phyloP scores from a whole-genome alignment of 176 grass and related monocot species.

The Rhynchospora breviuscula region DNA sequence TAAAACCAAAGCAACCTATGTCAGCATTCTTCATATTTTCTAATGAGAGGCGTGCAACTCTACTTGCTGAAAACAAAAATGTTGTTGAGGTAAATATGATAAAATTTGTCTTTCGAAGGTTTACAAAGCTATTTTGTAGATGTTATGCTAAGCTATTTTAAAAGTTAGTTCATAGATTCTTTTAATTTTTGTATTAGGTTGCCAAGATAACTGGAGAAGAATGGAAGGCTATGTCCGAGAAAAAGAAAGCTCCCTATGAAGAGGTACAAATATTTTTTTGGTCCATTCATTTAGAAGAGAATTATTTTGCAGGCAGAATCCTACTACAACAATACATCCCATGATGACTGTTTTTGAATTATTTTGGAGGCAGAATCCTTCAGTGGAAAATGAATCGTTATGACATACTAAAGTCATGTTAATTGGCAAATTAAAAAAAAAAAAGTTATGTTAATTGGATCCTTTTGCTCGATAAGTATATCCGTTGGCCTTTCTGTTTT shows the following conservation, averaged over 20 bases:
- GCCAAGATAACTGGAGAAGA: conserved; percentile 76
- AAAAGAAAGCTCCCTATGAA: conserved; percentile 61
- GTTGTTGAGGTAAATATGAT: conserved; percentile 43
- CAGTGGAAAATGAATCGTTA: too few species aligned
- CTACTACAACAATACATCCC: too few species aligned
- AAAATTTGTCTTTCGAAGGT: not conserved
- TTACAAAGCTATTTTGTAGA: not conserved
- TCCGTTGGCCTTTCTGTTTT: not conserved
- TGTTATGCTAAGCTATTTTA: conserved; percentile 1
- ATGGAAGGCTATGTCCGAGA: conserved; percentile 70
- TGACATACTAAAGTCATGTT: too few species aligned
- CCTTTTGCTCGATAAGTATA: not conserved
- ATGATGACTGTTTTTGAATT: too few species aligned
- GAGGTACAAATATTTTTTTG: conserved; percentile 7
- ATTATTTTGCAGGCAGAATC: not conserved
- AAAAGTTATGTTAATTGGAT: too few species aligned
- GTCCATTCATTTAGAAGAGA: not conserved
- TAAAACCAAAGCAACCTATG: conserved; percentile 80
- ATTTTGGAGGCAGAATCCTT: too few species aligned
- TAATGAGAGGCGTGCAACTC: conserved; percentile 42
- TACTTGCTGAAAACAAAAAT: conserved; percentile 56
- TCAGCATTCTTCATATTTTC: conserved; percentile 74
- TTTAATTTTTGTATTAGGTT: conserved; percentile 29
- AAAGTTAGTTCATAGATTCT: not conserved
- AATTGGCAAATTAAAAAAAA: too few species aligned